A percentile compares a stretch with the other conserved stretches of the same genome.
These are phyloP conservation scores for Saitozyma sp. DNA, from an alignment of 768 basidiomycete species.

Conservation along the genomic window DNA sequence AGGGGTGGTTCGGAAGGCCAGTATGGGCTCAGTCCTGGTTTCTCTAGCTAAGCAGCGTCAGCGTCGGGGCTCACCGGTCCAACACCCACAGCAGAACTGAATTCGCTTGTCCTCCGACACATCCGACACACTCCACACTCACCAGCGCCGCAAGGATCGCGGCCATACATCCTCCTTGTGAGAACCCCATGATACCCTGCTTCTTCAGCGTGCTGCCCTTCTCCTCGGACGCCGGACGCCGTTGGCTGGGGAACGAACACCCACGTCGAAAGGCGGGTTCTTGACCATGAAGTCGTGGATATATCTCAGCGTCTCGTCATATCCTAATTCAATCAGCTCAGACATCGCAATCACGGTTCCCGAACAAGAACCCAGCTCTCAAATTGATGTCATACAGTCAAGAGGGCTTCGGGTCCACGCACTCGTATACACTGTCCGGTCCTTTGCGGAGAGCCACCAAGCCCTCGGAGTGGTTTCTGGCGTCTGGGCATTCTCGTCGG, in stretches of 20 bases:
- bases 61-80: neutral
- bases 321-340: constrained; percentile 19
- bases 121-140: constrained; percentile 5
- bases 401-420: constrained; percentile 7
- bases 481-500: constrained; percentile 41
- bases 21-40: constrained; percentile 37
- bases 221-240: neutral
- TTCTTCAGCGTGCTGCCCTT: neutral
- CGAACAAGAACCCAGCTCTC: neutral
- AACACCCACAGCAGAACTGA: neutral
- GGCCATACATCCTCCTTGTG: constrained; percentile 52
- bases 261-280: constrained; percentile 47
- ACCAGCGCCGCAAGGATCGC: constrained; percentile 46
- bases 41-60: constrained; percentile 33
- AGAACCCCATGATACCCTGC: constrained; percentile 51
- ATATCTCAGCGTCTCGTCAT: constrained; percentile 46
- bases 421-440: constrained; percentile 39
- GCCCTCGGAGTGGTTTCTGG: constrained; percentile 50
- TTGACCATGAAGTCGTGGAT: constrained; percentile 43
- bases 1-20: constrained; percentile 39
- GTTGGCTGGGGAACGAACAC: neutral
- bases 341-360: neutral
- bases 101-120: neutral
- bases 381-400: neutral
- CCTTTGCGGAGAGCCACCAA: constrained; percentile 45